Base-by-base conservation (phyloP, 2,329 filamentous ascomycete species). In the Arachnomyces sp. region DNA sequence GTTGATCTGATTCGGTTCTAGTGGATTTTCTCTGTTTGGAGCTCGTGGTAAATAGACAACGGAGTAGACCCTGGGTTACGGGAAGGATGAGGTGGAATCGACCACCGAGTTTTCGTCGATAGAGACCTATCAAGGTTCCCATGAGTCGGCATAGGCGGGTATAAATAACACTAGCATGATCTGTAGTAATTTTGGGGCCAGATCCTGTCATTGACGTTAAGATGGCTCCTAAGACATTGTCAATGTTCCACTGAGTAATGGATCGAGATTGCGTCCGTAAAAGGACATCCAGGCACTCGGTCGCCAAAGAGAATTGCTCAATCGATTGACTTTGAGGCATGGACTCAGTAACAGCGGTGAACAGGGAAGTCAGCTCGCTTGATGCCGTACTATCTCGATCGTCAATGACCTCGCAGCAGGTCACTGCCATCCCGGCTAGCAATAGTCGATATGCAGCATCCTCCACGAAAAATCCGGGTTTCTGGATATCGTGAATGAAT, bases 81-180 rank as follows among this genome's bases (percentile, higher is more conserved):
- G 69, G 66, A 4, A 79, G 58, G 12, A 82, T 59, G 8, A 82
- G 62, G 50, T 82, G 77, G 58, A 75, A 75, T 16, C 78, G 74
- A 6, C 77, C 77, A 28, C 74, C 72, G 7, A 82, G 62, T 31
- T 75, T 74, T 12, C 71, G 63, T 15, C 77, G 72, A 50, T 80
- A 72, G 9, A 78, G 65, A n/a, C 71, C 63, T 6, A 82, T 58
- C 6, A 80, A 56, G 0, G 69, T 57, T 7, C 70, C 71, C 40
- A 73, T 60, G 7, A 78, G 62, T 28, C 69, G 61, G 53, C 75
- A 80, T 7, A 80, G 59, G 31, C 73, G 71, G 4, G 66, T 62
- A 58, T 69, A 80, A 34, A 80, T 63, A 2, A 63, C 57, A 1
- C 64, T 53, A 6, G 63, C 55, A 36, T 52, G 60, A 28, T 56